A percentile compares a stretch with the other conserved stretches of the same genome.
These are phyloP conservation scores for Tulasnella sp. DNA, from an alignment of 768 basidiomycete genomes.

Conservation along the genomic window DNA sequence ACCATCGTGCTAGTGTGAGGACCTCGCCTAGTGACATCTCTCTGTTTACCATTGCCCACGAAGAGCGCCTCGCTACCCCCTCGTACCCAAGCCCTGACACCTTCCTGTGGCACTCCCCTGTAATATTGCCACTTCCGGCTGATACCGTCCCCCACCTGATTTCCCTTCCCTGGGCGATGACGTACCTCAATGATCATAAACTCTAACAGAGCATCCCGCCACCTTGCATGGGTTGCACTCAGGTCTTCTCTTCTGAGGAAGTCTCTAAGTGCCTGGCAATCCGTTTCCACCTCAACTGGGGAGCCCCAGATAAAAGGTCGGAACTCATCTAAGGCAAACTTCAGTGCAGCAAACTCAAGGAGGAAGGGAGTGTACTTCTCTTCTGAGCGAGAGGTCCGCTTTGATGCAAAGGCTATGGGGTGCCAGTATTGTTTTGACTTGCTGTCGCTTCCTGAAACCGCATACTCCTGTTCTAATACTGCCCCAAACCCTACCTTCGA, in stretches of 20 bases:
- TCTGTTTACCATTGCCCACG: too few species aligned
- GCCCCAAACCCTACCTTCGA: constrained; percentile 38
- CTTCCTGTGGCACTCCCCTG: constrained; percentile 24
- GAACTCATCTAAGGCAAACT: constrained; percentile 34
- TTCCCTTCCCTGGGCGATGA: constrained; percentile 32
- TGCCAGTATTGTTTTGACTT: constrained; percentile 30
- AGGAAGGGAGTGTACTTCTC: constrained; percentile 38
- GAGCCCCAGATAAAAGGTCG: constrained; percentile 30
- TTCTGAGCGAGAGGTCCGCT: constrained; percentile 37
- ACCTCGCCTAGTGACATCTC: too few species aligned
- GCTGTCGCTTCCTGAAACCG: constrained; percentile 30
- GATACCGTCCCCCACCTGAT: constrained; percentile 32
- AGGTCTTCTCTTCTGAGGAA: constrained; percentile 34
- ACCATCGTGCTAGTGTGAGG: too few species aligned
- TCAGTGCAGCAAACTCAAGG: constrained; percentile 40
- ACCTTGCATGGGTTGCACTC: constrained; percentile 36
- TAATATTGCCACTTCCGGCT: constrained; percentile 31
- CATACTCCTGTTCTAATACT: constrained; percentile 34
- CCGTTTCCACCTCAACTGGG: constrained; percentile 37
- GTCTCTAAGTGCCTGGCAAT: constrained; percentile 40
- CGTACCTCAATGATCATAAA: constrained; percentile 33
- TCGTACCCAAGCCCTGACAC: too few species aligned
- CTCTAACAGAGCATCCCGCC: constrained; percentile 37
- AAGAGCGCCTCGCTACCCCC: too few species aligned
- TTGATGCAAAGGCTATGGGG: constrained; percentile 39